Evolutionary conservation across 306 rosid genomes (phyloP), one percentile per base, ranked within the genome.

Genomic region (Casuarina cunninghamiana): DNA sequence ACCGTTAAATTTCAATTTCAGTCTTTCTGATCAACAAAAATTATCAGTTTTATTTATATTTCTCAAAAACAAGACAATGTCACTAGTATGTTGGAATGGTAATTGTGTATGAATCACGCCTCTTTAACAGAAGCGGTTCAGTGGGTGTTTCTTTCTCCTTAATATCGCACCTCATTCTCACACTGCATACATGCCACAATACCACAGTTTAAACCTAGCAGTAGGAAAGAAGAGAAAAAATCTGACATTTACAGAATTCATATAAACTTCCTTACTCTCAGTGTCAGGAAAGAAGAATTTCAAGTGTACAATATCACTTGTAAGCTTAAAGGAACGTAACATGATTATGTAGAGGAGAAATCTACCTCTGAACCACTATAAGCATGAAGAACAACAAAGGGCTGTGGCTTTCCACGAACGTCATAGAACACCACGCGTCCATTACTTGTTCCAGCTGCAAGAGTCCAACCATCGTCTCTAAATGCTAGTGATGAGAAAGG

Each of bases 401-500:
- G 99, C 83, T 93, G 94, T 53, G 96, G 97, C 80, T 96, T 96
- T 78, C 96, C 98, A 77, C 98, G 98, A 68, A 96, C 93, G 80
- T 96, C 98, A 71, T 93, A 93, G 90, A 96, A 91, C 65, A 91
- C 98, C 75, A 96, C 97, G 49, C 91, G 90, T 45, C 99, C 99
- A 74, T 90, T 93, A 87, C 99, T 91, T 66, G 98, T 96, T 87
- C 98, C 99, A 78, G 98, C 98, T 68, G 96, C 97, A 61, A 96
- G 91, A 87, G 90, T 88, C 93, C 79, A 91, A 77, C 99, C 99
- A 84, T 96, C 97, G 76, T 93, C 99, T 89, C 89, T 86, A 84
- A 87, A 96, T 85, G 94, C 94, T 87, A 96, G 81, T 16, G 97
- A 88, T 65, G 98, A 96, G 85, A 96, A 96, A 63, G 99, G 99